A percentile compares a stretch with the other conserved stretches of the same genome.
phyloP scores from a whole-genome alignment of 352 stramenopile genomes.

The Phytopythium montanum region DNA sequence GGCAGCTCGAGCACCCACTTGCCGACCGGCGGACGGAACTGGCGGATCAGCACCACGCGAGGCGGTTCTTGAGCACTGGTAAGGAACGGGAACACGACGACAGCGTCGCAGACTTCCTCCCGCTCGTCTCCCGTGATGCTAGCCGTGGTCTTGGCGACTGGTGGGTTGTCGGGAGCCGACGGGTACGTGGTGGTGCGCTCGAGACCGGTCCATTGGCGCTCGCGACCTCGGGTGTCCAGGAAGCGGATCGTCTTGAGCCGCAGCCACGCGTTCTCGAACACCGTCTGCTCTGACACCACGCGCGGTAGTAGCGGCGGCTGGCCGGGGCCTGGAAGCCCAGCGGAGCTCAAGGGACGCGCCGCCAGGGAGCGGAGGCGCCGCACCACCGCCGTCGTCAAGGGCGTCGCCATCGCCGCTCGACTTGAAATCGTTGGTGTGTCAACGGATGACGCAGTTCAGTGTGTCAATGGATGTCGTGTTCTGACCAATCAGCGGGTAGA shows the following conservation, averaged over 20 bases:
- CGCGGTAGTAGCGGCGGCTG: slow-evolving; percentile 23
- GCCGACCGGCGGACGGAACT: slow-evolving; percentile 87
- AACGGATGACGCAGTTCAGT: too few species aligned
- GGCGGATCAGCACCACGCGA: slow-evolving; percentile 80
- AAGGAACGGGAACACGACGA: slow-evolving; percentile 75
- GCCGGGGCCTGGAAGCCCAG: background rate
- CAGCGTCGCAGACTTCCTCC: slow-evolving; percentile 41
- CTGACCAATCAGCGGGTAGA: too few species aligned
- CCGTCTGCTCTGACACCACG: slow-evolving; percentile 40
- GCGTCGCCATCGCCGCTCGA: too few species aligned
- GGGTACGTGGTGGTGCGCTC: slow-evolving; percentile 69
- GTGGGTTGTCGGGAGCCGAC: slow-evolving; percentile 7
- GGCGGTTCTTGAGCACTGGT: slow-evolving; percentile 23
- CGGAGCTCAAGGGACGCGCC: background rate
- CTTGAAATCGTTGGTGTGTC: too few species aligned
- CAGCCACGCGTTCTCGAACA: slow-evolving; percentile 69
- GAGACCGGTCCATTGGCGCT: slow-evolving; percentile 60
- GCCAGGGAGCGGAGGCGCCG: background rate
- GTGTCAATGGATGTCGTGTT: too few species aligned
- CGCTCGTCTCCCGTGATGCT: too few species aligned
- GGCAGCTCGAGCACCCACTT: slow-evolving; percentile 90
- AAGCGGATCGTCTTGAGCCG: slow-evolving; percentile 66
- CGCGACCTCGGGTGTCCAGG: slow-evolving; percentile 39
- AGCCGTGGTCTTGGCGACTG: background rate
- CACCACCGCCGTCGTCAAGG: too few species aligned